A percentile compares a stretch with the other conserved stretches of the same genome.
phyloP scores from a whole-genome alignment of 371 early-diverging fungal genomes.

The Rhizopus microsporus region DNA sequence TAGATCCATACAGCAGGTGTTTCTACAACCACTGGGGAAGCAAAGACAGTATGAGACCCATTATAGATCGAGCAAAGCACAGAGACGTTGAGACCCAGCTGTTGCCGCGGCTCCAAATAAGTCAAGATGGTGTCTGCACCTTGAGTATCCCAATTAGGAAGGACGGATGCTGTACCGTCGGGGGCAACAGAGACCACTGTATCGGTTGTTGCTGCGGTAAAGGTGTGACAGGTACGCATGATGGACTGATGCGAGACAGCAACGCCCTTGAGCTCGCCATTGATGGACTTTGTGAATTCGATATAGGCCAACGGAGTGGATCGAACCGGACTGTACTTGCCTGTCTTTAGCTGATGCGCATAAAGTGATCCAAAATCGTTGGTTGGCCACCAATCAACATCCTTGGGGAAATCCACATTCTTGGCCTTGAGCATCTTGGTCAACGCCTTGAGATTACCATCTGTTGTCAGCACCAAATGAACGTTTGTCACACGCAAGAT shows the following conservation, averaged over 20 bases:
- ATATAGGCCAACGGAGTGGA: conserved; percentile 73
- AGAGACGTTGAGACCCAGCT: conserved; percentile 70
- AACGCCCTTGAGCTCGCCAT: conserved; percentile 81
- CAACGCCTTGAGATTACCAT: conserved; percentile 70
- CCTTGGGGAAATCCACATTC: conserved; percentile 58
- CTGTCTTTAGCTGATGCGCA: conserved; percentile 54
- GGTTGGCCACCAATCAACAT: conserved; percentile 76
- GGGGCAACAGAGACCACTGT: conserved; percentile 13
- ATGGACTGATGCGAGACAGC: conserved; percentile 74
- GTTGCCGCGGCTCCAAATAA: conserved; percentile 78
- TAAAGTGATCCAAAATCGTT: conserved; percentile 63
- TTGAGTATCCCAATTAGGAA: conserved; percentile 26
- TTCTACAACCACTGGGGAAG: conserved; percentile 60
- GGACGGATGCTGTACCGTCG: conserved; percentile 13
- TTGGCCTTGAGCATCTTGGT: conserved; percentile 59
- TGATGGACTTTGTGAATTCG: conserved; percentile 76
- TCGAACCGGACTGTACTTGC: conserved; percentile 33
- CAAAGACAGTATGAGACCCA: conserved; percentile 68
- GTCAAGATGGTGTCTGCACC: conserved; percentile 55
- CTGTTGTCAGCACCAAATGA: conserved; percentile 72
- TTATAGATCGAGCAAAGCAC: conserved; percentile 65
- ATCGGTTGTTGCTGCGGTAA: conserved; percentile 24
- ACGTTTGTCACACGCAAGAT: conserved; percentile 66
- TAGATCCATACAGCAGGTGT: conserved; percentile 69
- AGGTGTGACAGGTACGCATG: conserved; percentile 60